A percentile compares a stretch with the other conserved stretches of the same genome.
Conservation (phyloP, 345 rosid genomes). For the Dipteronia dyeriana region DNA sequence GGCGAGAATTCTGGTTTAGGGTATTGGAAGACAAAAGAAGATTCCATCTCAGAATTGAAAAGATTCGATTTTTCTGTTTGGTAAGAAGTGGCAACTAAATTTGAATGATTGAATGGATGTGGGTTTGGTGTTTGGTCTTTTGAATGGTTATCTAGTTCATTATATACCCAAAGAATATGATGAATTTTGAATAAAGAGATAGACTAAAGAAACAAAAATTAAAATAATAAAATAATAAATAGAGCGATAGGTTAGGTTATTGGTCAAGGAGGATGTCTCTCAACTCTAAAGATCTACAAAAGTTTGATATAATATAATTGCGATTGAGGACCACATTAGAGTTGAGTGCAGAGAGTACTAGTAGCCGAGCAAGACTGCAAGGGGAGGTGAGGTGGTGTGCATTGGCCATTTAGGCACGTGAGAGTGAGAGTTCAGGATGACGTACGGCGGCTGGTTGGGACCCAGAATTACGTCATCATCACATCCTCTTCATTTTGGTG, state of each 20-base stretch:
- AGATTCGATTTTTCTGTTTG: neutral
- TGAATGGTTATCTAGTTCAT: neutral
- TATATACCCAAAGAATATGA: slow-evolving; percentile 1
- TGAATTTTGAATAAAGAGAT: neutral
- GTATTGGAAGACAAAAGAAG: slow-evolving; percentile 29
- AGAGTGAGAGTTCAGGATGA: slow-evolving; percentile 22
- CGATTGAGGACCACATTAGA: neutral
- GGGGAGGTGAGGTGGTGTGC: neutral
- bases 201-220: neutral
- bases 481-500: neutral
- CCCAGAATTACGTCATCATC: slow-evolving; percentile 11
- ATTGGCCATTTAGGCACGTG: slow-evolving; percentile 28
- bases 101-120: neutral
- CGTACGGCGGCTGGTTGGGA: slow-evolving; percentile 42
- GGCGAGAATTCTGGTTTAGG: slow-evolving; percentile 33
- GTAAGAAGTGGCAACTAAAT: neutral
- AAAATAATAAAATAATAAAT: neutral
- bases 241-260: neutral
- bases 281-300: neutral
- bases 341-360: too few species aligned
- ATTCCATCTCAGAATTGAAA: slow-evolving; percentile 28
- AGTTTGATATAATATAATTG: neutral
- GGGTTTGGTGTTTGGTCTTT: neutral
- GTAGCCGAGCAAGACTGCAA: too few species aligned
- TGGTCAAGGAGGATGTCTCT: slow-evolving; percentile 15